Evolutionary conservation across 78 protist species (phyloP).

Genomic region (Creolimax fragrantissima): DNA sequence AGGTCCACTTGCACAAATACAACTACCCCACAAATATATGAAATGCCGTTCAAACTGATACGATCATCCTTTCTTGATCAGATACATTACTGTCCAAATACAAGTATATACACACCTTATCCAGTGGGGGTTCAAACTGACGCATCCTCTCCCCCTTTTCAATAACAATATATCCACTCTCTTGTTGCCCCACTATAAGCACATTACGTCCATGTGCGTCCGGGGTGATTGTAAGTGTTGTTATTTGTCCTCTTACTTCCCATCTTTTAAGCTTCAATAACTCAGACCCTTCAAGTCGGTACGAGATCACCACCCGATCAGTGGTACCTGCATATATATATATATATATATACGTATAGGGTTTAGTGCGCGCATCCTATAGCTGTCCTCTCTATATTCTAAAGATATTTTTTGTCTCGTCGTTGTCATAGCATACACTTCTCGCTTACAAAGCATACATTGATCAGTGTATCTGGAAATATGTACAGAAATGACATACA

Average conservation of each 20-base stretch:
- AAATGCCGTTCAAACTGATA: no score
- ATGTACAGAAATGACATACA: background rate
- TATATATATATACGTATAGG: no score
- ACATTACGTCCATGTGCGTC: background rate
- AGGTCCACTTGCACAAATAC: background rate
- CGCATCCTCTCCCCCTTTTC: background rate
- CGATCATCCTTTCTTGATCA: no score
- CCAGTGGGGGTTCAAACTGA: no score
- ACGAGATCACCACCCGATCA: background rate
- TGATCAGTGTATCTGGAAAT: background rate
- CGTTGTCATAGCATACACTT: no score
- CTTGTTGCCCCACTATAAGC: background rate
- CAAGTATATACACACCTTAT: no score
- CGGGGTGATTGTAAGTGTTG: background rate
- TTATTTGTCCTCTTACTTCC: background rate
- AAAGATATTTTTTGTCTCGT: no score
- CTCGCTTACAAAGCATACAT: no score
- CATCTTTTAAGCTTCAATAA: background rate
- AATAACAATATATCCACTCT: background rate
- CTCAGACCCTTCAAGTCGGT: background rate
- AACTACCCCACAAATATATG: no score
- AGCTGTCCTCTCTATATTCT: no score
- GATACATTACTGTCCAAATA: no score
- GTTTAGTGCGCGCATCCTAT: no score
- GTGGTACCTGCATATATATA: background rate